A percentile compares a stretch with the other conserved stretches of the same genome.
Conservation (phyloP, 2,329 filamentous ascomycete species). For the Claviceps cyperi region DNA sequence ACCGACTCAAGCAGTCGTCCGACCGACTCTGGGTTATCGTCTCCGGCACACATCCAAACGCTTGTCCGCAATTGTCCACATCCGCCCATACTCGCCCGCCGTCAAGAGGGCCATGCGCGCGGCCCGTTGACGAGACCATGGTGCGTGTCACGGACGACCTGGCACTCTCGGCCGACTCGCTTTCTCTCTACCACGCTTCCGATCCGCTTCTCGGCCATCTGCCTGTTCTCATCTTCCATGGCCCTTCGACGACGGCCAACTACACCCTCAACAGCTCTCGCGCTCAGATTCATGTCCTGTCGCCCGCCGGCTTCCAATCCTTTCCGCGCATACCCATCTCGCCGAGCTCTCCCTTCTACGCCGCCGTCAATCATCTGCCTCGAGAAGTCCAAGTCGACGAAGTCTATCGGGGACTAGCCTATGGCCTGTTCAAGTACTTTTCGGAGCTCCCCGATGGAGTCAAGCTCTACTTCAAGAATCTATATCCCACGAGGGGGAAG, state of each 20-base stretch:
- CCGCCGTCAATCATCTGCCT: conserved; percentile 76
- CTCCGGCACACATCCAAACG: not conserved
- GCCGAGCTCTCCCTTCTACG: conserved; percentile 81
- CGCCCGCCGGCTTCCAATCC: conserved; percentile 74
- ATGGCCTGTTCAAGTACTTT: conserved; percentile 91
- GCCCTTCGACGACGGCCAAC: conserved; percentile 78
- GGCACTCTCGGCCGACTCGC: conserved; percentile 63
- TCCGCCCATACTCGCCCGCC: not conserved
- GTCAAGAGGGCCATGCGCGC: conserved; percentile 9
- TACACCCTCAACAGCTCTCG: conserved; percentile 78
- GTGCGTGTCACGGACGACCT: conserved; percentile 68
- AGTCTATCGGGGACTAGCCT: conserved; percentile 77
- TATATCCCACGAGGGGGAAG: conserved; percentile 39
- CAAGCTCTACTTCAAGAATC: conserved; percentile 53
- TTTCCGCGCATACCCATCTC: conserved; percentile 87
- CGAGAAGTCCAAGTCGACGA: conserved; percentile 94
- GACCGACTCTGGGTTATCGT: not conserved
- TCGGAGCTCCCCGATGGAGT: conserved; percentile 65
- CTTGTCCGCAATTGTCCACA: too few relatives aligned
- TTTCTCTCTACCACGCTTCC: conserved; percentile 78
- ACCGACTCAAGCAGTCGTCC: not conserved
- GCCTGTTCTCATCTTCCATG: conserved; percentile 81
- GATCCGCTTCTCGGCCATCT: conserved; percentile 72
- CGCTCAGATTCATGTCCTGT: conserved; percentile 87
- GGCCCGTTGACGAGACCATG: conserved; percentile 42